Conservation (phyloP, 208 protist species). For the Acanthamoeba quina region DNA sequence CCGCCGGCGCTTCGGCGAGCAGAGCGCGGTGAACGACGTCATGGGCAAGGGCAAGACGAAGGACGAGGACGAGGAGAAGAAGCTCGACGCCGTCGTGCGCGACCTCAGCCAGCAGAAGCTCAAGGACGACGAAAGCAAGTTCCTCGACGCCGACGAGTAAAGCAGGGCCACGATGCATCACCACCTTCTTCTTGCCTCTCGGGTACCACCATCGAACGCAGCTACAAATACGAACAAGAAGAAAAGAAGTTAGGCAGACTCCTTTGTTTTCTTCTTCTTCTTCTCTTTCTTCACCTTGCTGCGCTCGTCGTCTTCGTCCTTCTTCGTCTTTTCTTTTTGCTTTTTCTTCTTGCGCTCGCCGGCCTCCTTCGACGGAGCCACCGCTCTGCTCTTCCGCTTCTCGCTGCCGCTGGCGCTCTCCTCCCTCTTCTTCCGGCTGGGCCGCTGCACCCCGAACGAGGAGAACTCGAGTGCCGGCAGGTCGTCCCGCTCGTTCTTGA, state of each 20-base stretch:
- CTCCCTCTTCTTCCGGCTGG: background rate
- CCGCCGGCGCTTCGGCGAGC: background rate
- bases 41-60: constrained; percentile 7
- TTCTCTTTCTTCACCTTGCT: background rate
- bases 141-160: constrained; percentile 26
- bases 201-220: too few relatives aligned
- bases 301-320: background rate
- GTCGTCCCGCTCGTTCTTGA: constrained; percentile 29
- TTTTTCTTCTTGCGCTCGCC: background rate
- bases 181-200: too few relatives aligned
- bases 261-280: constrained; percentile 5
- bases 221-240: background rate
- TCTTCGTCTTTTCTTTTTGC: background rate
- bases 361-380: background rate
- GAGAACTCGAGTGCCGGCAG: background rate
- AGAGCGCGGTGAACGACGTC: background rate
- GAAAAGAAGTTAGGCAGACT: too few relatives aligned
- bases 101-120: constrained; percentile 12
- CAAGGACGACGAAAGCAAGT: constrained; percentile 35
- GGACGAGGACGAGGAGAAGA: background rate
- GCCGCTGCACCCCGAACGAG: constrained; percentile 3
- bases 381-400: background rate
- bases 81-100: constrained; percentile 5
- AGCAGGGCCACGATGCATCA: too few relatives aligned
- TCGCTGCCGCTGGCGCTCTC: background rate